Conservation (phyloP, 1,284 basidiomycete genomes). For the Cutaneotrichosporon cavernicola region DNA sequence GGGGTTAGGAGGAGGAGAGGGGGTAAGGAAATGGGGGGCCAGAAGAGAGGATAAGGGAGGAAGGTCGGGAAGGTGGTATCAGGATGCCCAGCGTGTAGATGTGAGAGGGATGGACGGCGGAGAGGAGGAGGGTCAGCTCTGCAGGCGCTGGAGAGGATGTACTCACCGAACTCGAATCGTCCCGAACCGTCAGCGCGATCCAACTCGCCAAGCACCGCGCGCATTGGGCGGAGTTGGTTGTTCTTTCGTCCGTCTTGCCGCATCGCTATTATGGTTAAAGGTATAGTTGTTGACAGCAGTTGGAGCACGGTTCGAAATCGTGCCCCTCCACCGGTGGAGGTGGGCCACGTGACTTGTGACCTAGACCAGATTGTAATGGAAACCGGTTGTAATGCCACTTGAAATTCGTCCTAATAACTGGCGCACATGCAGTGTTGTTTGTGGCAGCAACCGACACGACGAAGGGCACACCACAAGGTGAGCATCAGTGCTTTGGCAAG, state of each 20-base stretch:
- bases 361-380: no score
- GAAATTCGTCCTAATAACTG: background rate
- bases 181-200: slow-evolving; percentile 52
- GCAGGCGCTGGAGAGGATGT: background rate
- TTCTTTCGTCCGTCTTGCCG: slow-evolving; percentile 22
- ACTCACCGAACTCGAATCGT: slow-evolving; percentile 49
- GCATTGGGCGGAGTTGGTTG: slow-evolving; percentile 18
- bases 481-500: no score
- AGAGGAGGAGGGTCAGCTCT: background rate
- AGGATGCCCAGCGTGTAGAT: background rate
- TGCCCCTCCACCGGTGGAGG: background rate
- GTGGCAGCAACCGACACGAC: no score
- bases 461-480: no score
- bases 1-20: background rate
- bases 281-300: background rate
- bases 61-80: no score
- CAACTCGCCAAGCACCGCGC: slow-evolving; percentile 27
- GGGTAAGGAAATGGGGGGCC: background rate
- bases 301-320: background rate
- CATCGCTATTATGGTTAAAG: slow-evolving; percentile 7
- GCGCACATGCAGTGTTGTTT: no score
- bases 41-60: no score
- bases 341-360: background rate
- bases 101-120: background rate
- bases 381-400: background rate